Evolutionary conservation across 2,329 filamentous ascomycete species (phyloP), one percentile per base, ranked within the genome.

Genomic region (Aspergillus pseudonomiae): DNA sequence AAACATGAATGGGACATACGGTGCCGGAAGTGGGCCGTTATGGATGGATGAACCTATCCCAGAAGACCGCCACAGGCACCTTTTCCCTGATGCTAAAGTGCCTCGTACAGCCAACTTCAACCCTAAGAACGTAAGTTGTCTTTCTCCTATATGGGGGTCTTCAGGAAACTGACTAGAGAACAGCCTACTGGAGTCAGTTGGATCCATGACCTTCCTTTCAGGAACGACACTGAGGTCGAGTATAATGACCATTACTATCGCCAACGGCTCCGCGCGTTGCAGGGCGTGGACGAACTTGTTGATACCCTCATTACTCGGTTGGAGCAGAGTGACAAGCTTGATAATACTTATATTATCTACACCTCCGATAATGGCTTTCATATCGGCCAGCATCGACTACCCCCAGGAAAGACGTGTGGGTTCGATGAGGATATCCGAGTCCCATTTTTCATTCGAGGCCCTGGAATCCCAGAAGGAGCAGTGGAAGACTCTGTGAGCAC

Each of bases 31-130:
- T 41, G 36, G 36, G 16, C 36, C 1, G 63, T 65, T 0, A n/a
- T 41, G 36, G 36, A 82, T 85, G 71, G 78, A 80, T 6, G 80
- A 81, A 0, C 88, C 88, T 0, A 80, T 90, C 16, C 83, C 89
- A 0, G 83, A 88, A 0, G 78, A 86, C 48, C 81, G 89, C 48
- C 89, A 93, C 65, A 79, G 82, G 46, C 75, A 89, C 70, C 80
- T 91, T 0, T 92, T 92, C 71, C 73, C 81, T 2, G 83, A 85
- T 32, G 83, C 81, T 0, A 83, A 80, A 24, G 84, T 91, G 0
- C 90, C 90, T 0, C 80, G 90, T 10, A 88, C 83, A 0, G 77
- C 81, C 0, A 86, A 87, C 71, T 92, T 92, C 75, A 92, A 93
- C 68, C 89, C 89, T 0, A 82, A 86, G 3, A 77, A 80, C 64